A percentile compares a stretch with the other conserved stretches of the same genome.
These are phyloP conservation scores for Cercophora newfieldiana DNA, from an alignment of 495 filamentous ascomycete species.

Conservation along the genomic window DNA sequence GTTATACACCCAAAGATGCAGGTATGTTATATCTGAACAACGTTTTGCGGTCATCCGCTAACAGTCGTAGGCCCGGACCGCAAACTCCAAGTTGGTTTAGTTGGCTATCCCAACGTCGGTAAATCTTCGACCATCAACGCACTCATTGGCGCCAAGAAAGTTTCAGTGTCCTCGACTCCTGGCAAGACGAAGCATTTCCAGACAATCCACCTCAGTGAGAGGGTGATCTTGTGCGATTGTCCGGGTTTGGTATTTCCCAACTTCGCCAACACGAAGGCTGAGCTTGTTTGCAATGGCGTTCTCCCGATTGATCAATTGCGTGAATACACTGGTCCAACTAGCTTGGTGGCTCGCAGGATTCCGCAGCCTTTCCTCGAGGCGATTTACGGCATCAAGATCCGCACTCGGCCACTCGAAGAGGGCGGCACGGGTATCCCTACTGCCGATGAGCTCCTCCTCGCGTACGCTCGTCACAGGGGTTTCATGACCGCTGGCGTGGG, in stretches of 20 bases:
- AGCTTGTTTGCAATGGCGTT: constrained; percentile 93
- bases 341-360: constrained; percentile 84
- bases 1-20: constrained; percentile 62
- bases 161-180: constrained; percentile 94
- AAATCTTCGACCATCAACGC: constrained; percentile 99
- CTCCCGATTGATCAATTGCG: constrained; percentile 96
- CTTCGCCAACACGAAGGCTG: constrained; percentile 94
- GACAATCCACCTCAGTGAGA: constrained; percentile 88
- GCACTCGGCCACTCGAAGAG: constrained; percentile 80
- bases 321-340: constrained; percentile 87
- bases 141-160: constrained; percentile 95
- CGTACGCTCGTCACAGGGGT: constrained; percentile 86
- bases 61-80: constrained; percentile 41
- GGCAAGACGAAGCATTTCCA: constrained; percentile 99
- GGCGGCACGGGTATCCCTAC: constrained; percentile 90
- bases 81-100: constrained; percentile 87
- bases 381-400: constrained; percentile 88
- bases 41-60: neutral
- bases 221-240: constrained; percentile 94
- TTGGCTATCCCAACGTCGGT: constrained; percentile 98
- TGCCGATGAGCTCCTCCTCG: constrained; percentile 78
- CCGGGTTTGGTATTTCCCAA: constrained; percentile 98
- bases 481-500: constrained; percentile 86
- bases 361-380: constrained; percentile 90
- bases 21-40: constrained; percentile 35